phyloP scores from a whole-genome alignment of 139 green algal genomes.

The Micractinium conductrix region DNA sequence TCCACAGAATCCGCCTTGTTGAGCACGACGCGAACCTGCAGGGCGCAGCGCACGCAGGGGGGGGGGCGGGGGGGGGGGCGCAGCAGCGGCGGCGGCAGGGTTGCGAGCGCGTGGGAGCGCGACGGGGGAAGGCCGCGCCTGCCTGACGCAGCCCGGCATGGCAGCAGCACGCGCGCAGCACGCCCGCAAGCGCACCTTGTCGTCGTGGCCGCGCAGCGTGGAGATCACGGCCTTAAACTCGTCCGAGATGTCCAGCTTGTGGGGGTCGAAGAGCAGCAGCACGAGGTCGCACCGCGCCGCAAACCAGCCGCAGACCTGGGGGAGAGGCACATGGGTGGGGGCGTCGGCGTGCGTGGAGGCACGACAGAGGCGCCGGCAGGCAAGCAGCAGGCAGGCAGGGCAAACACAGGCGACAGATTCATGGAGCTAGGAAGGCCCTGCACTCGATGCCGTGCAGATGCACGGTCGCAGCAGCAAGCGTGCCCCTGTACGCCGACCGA shows the following conservation, averaged over 20 bases:
- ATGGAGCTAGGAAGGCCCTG: too few species aligned
- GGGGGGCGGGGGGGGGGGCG: neutral
- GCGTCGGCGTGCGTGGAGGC: neutral
- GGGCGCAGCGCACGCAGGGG: neutral
- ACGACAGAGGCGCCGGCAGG: too few species aligned
- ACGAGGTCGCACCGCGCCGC: constrained; percentile 94
- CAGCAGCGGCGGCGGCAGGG: too few species aligned
- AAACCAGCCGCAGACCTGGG: constrained; percentile 90
- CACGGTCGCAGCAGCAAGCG: too few species aligned
- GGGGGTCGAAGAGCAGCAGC: constrained; percentile 97
- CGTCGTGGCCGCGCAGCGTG: constrained; percentile 85
- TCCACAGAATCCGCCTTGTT: constrained; percentile 97
- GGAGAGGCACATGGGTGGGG: neutral
- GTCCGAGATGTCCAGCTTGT: constrained; percentile 96
- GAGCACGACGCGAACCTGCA: constrained; percentile 90
- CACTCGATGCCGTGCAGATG: too few species aligned
- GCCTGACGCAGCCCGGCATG: neutral
- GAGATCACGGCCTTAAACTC: constrained; percentile 93
- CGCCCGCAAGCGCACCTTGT: constrained; percentile 81
- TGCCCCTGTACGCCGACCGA: too few species aligned
- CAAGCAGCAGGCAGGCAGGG: neutral
- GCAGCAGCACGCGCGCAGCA: too few species aligned
- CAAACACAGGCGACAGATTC: neutral
- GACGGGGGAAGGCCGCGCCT: neutral
- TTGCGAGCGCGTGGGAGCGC: too few species aligned